These are phyloP conservation scores for Penicillium taxi DNA, from an alignment of 495 filamentous ascomycete genomes.

Conservation along the genomic window DNA sequence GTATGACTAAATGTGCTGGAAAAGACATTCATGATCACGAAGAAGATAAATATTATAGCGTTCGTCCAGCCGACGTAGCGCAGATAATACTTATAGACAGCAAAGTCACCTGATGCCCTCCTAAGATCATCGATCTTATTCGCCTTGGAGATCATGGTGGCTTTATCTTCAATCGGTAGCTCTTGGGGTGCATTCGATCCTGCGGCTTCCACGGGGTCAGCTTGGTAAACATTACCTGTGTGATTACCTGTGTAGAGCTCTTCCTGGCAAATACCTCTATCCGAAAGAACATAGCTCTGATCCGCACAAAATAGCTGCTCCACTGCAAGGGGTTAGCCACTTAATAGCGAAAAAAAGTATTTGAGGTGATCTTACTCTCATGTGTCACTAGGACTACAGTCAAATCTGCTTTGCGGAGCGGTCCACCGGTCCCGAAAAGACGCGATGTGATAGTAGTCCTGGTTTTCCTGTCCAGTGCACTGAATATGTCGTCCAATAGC, in stretches of 20 bases:
- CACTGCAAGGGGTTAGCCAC: background rate
- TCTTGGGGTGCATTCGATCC: background rate
- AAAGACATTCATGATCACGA: conserved; percentile 1
- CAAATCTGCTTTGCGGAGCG: background rate
- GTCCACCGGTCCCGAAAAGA: background rate
- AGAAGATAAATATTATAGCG: background rate
- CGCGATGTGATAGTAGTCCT: background rate
- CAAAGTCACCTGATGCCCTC: background rate
- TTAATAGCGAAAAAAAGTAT: background rate
- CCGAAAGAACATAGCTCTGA: background rate
- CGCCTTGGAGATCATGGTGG: background rate
- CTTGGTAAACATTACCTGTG: too few relatives aligned
- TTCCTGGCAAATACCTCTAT: background rate
- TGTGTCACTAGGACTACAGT: background rate
- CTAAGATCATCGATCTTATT: background rate
- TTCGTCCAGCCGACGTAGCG: background rate
- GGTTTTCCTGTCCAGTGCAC: background rate
- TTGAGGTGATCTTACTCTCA: background rate
- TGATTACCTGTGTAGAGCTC: background rate
- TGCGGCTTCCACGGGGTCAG: background rate
- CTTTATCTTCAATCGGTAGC: background rate
- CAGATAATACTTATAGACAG: background rate
- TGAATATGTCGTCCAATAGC: background rate
- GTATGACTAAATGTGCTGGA: background rate
- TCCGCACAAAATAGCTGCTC: background rate